Evolutionary conservation across 2,329 filamentous ascomycete species (phyloP).

Genomic region (Diaporthe nobilis): DNA sequence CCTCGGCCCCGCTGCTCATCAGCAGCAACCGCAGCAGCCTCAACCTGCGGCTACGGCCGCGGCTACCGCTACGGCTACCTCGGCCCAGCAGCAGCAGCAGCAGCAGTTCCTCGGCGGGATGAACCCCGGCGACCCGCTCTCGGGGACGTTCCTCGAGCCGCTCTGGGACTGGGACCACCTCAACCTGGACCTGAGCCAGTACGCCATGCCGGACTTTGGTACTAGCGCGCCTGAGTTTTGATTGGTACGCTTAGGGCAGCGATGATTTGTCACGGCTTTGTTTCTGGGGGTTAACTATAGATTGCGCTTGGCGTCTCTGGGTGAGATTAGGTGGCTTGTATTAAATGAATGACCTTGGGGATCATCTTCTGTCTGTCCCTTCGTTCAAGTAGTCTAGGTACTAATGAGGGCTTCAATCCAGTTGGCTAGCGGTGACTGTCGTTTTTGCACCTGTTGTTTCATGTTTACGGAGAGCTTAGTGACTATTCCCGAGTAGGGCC

Average conservation of each 20-base stretch:
- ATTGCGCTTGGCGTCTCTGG: not conserved
- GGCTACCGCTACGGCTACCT: not conserved
- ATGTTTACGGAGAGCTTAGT: too few relatives aligned
- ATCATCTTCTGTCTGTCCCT: not conserved
- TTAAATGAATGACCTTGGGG: not conserved
- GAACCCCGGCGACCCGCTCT: conserved; percentile 39
- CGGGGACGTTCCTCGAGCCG: conserved; percentile 39
- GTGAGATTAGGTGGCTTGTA: not conserved
- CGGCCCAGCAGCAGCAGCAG: conserved; percentile 1
- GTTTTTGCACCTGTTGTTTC: too few relatives aligned
- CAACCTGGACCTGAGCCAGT: conserved; percentile 30
- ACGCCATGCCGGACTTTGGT: not conserved
- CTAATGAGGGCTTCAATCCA: too few relatives aligned
- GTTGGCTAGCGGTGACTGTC: too few relatives aligned
- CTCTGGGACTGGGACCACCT: conserved; percentile 40
- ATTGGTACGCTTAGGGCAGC: not conserved
- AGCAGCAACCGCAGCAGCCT: not conserved
- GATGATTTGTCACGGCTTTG: not conserved
- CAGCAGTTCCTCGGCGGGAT: not conserved
- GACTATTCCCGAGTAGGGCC: too few relatives aligned
- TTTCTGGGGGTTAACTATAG: not conserved
- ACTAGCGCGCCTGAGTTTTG: not conserved
- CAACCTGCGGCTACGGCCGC: not conserved
- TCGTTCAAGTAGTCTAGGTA: not conserved
- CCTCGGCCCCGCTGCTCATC: not conserved